Conservation (phyloP, 2,329 filamentous ascomycete species). For the Cytospora piceicola region DNA sequence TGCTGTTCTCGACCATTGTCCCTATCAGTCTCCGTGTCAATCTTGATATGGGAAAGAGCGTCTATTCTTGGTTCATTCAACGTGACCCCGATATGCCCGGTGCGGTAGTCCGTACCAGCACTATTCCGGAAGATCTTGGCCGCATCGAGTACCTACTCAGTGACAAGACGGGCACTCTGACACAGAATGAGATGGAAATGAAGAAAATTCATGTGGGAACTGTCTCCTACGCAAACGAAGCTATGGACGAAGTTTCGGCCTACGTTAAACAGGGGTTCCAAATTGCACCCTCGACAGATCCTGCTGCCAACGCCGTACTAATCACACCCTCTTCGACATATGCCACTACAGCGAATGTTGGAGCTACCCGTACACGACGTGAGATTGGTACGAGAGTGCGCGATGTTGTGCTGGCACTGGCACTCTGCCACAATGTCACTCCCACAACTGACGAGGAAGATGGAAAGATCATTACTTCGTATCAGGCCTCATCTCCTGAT, state of each 20-base stretch:
- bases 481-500: conserved; percentile 96
- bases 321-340: conserved; percentile 78
- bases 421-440: conserved; percentile 96
- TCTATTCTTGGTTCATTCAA: conserved; percentile 96
- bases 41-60: conserved; percentile 93
- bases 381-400: conserved; percentile 93
- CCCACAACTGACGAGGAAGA: conserved; percentile 84
- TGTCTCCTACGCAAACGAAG: conserved; percentile 96
- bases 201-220: conserved; percentile 98
- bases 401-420: conserved; percentile 89
- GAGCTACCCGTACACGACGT: conserved; percentile 80
- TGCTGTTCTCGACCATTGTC: conserved; percentile 98
- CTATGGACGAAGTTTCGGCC: conserved; percentile 93
- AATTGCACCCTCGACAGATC: conserved; percentile 50
- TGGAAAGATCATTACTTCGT: conserved; percentile 76
- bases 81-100: conserved; percentile 86
- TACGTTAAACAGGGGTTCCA: conserved; percentile 87
- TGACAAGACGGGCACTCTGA: conserved; percentile 97
- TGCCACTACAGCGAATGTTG: conserved; percentile 60
- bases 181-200: conserved; percentile 98
- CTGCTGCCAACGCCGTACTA: conserved; percentile 54
- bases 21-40: conserved; percentile 97
- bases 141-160: conserved; percentile 95
- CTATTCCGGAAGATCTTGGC: conserved; percentile 94
- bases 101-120: conserved; percentile 93